Base-by-base conservation (phyloP, 345 rosid genomes). In the Gossypium herbaceum region DNA sequence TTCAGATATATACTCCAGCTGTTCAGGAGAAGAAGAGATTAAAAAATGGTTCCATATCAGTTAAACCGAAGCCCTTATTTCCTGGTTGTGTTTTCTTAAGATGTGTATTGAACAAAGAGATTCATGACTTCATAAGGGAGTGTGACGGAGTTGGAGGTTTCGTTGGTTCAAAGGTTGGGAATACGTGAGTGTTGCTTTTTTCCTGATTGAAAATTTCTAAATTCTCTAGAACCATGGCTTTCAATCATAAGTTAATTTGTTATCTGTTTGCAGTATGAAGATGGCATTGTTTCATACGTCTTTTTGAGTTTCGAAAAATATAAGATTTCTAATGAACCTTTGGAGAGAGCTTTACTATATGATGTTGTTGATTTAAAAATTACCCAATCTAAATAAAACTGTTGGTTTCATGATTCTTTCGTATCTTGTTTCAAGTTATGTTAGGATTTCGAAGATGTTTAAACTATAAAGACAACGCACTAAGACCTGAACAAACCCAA, bases 1-100 rank as follows among this genome's bases (percentile, higher is more conserved):
- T 81, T 65, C 91, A 94, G 98, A 85, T 90, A 5, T 95, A 90
- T 80, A 87, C 93, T 24, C 97, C 98, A 16, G 78, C 93, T 58
- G 80, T 92, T 75, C 84, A 89, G 69, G 89, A 78, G 72, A 91
- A 82, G 86, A 91, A 81, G 72, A 91, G 60, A 84, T 72, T 91
- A 68, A 92, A 92, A 86, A 91, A 83, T 78, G 97, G 97, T 47
- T 72, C 87, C 3, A 55, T 60, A 68, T 92, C 98, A 0, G 71
- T 83, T 45, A 91, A 92, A 82, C 84, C 87, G n/a, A 88, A 76
- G 77, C 86, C 91, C 6, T 82, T 91, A 60, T 89, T 88, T 79
- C 94, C 93, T 0, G 97, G 98, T 6, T 88, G 91, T 82, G 84
- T 95, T 79, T 92, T 92, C 83, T 81, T 95, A 3, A 83, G 85